phyloP scores from a whole-genome alignment of 192 early-diverging fungal species.

The Umbelopsis isabellina region DNA sequence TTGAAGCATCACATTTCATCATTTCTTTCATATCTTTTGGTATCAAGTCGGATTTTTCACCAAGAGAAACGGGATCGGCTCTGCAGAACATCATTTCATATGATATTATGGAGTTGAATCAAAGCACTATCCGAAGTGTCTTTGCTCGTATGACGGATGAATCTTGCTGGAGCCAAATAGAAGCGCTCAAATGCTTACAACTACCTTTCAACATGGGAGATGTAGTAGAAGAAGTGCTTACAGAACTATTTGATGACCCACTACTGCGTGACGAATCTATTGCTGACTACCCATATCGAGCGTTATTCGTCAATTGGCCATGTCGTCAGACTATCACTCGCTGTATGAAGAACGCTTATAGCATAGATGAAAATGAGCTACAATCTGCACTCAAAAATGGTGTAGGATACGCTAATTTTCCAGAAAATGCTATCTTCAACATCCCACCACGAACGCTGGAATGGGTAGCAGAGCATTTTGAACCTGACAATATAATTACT shows the following conservation, averaged over 20 bases:
- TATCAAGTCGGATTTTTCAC: conserved; percentile 20
- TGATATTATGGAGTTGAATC: conserved; percentile 3
- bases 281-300: conserved; percentile 9
- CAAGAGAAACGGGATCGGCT: neutral
- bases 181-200: conserved; percentile 14
- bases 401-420: conserved; percentile 8
- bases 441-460: conserved; percentile 14
- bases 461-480: conserved; percentile 18
- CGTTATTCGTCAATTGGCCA: conserved; percentile 7
- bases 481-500: conserved; percentile 3
- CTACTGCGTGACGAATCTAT: conserved; percentile 13
- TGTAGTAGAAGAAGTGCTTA: conserved; percentile 13
- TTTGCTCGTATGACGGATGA: conserved; percentile 22
- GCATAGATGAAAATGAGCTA: neutral
- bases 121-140: neutral
- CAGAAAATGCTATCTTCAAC: conserved; percentile 11
- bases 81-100: conserved; percentile 16
- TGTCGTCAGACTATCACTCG: conserved; percentile 4
- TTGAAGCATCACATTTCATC: conserved; percentile 23
- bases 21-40: conserved; percentile 21
- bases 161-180: conserved; percentile 19
- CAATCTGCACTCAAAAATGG: conserved; percentile 13
- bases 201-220: conserved; percentile 5
- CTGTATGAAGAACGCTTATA: conserved; percentile 2
- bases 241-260: conserved; percentile 11